Evolutionary conservation across 257 asterid genomes (phyloP).

Genomic region (Fraxinus americana): DNA sequence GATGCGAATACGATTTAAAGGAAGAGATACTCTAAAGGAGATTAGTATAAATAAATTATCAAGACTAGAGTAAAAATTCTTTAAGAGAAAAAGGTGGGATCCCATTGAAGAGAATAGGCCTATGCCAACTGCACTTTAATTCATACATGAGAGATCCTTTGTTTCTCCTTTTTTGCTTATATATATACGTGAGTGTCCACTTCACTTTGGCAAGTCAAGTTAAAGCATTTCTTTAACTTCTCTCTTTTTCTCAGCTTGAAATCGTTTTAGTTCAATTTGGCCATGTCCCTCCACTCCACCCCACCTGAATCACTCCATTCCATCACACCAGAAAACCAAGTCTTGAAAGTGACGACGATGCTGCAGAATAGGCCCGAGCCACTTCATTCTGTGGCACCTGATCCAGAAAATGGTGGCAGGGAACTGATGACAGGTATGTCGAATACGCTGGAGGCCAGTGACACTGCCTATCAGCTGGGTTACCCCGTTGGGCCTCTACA

Average conservation of each 20-base stretch:
- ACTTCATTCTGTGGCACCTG: conserved; percentile 52
- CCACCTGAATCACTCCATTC: background rate
- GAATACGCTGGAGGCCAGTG: conserved; percentile 31
- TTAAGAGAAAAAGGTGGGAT: conserved; percentile 54
- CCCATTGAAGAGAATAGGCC: conserved; percentile 58
- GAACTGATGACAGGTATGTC: conserved; percentile 41
- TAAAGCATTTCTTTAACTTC: conserved; percentile 41
- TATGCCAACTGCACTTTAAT: conserved; percentile 44
- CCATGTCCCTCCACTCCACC: conserved; percentile 57
- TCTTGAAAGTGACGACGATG: background rate
- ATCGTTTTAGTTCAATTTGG: conserved; percentile 13
- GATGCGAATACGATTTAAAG: conserved; percentile 5
- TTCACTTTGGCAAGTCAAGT: conserved; percentile 53
- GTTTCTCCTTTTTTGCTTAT: conserved; percentile 18
- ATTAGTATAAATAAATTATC: conserved; percentile 45
- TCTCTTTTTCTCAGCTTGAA: conserved; percentile 20
- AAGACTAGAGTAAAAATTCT: conserved; percentile 44
- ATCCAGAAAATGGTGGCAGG: conserved; percentile 48
- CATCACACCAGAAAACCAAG: background rate
- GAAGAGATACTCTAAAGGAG: conserved; percentile 28
- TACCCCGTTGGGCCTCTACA: conserved; percentile 29
- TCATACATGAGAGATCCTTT: conserved; percentile 34
- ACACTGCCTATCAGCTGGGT: conserved; percentile 31
- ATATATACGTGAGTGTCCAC: conserved; percentile 52
- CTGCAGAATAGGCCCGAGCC: background rate